Percentiles rank a stretch among this genome's conserved stretches.
Evolutionary conservation across 257 asterid species (phyloP).

Genomic region (Coffea eugenioides): DNA sequence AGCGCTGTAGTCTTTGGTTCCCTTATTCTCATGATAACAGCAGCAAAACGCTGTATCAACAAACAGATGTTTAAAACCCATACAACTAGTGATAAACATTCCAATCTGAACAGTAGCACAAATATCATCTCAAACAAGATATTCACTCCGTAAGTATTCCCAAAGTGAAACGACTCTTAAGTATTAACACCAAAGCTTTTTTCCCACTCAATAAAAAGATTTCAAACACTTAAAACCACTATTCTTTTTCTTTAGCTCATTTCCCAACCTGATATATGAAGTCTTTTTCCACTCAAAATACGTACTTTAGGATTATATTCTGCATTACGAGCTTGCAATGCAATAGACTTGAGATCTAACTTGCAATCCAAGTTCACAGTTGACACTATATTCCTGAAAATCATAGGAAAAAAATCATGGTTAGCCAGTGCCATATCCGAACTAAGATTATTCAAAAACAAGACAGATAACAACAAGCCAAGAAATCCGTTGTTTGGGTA

Average conservation of each 20-base stretch:
- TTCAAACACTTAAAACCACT: not conserved
- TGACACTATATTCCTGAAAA: conserved; percentile 77
- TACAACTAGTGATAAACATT: not conserved
- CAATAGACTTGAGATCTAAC: conserved; percentile 86
- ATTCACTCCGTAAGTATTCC: not conserved
- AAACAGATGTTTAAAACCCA: not conserved
- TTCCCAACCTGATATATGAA: not conserved
- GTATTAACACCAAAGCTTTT: not conserved
- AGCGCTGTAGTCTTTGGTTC: conserved; percentile 48
- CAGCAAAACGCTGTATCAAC: conserved; percentile 40
- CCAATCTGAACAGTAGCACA: not conserved
- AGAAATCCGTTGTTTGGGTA: not conserved
- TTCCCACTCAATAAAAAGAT: not conserved
- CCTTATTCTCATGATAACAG: conserved; percentile 48
- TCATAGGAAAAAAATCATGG: not conserved
- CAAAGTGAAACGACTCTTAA: not conserved
- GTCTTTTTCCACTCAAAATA: not conserved
- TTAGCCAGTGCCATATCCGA: not conserved
- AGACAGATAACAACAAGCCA: not conserved
- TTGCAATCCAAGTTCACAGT: conserved; percentile 91
- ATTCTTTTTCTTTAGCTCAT: not conserved
- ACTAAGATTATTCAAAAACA: not conserved
- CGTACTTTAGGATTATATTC: conserved; percentile 90
- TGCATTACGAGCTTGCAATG: conserved; percentile 89
- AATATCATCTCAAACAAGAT: not conserved